A percentile compares a stretch with the other conserved stretches of the same genome.
Conservation (phyloP, 1,284 basidiomycete species). For the Cystobasidium sp. region DNA sequence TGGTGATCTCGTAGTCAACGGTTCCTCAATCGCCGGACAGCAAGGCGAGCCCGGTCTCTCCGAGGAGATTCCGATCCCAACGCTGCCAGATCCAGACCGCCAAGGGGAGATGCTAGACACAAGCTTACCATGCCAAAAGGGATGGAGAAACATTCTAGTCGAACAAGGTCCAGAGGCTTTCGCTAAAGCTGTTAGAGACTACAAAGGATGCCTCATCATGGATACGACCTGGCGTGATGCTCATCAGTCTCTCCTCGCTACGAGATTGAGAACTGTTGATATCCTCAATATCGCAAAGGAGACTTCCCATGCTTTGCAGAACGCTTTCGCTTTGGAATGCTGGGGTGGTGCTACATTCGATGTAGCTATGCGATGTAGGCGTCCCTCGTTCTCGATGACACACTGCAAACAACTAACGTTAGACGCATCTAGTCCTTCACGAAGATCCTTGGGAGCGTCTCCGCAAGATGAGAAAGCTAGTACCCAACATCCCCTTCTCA, state of each 20-base stretch:
- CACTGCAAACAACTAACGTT: background rate
- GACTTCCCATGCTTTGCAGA: conserved; percentile 91
- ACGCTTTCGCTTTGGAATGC: conserved; percentile 96
- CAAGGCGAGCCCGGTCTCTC: conserved; percentile 91
- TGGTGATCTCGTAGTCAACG: conserved; percentile 97
- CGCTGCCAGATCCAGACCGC: conserved; percentile 77
- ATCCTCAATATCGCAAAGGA: conserved; percentile 99
- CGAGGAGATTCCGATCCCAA: conserved; percentile 83
- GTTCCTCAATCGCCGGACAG: conserved; percentile 88
- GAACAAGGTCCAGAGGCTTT: conserved; percentile 98
- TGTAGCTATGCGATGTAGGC: conserved; percentile 99
- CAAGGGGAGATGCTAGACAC: conserved; percentile 77
- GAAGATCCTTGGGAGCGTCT: conserved; percentile 99
- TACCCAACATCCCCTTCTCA: conserved; percentile 98
- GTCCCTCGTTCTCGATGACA: conserved; percentile 57
- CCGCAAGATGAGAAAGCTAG: conserved; percentile 89
- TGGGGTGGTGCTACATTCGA: conserved; percentile 99
- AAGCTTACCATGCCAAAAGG: conserved; percentile 78
- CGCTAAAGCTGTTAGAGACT: conserved; percentile 95
- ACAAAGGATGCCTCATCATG: conserved; percentile 76
- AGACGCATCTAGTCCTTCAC: conserved; percentile 77
- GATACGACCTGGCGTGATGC: conserved; percentile 99
- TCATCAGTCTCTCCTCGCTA: conserved; percentile 96
- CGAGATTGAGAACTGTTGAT: conserved; percentile 92
- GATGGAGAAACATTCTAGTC: conserved; percentile 99